Evolutionary conservation across 176 grass and related monocot species (phyloP).

Genomic region (Puya raimondii): DNA sequence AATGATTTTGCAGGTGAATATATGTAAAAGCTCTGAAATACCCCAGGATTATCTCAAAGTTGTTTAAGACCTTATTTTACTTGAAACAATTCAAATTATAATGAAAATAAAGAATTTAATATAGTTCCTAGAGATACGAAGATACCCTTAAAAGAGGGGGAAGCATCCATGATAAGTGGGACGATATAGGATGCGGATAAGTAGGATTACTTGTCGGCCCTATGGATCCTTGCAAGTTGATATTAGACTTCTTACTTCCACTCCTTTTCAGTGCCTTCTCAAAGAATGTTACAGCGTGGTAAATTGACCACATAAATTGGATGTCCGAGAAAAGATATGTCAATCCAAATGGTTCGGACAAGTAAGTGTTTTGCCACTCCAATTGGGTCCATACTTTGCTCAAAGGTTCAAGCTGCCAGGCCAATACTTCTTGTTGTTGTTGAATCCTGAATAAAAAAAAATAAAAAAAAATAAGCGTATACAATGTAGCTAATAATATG

Average conservation of each 20-base stretch:
- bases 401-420: conserved; percentile 87
- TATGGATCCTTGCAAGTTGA: conserved; percentile 30
- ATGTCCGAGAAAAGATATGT: conserved; percentile 52
- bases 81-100: not conserved
- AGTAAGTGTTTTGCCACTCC: conserved; percentile 92
- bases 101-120: not conserved
- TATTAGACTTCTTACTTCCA: conserved; percentile 58
- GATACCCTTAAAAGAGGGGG: conserved; percentile 88
- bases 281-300: conserved; percentile 84
- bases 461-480: conserved; percentile 16
- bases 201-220: conserved; percentile 21
- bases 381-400: conserved; percentile 77
- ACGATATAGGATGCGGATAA: conserved; percentile 74
- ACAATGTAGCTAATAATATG: conserved; percentile 16
- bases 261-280: conserved; percentile 93
- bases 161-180: conserved; percentile 92
- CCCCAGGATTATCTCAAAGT: too few species aligned
- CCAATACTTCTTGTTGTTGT: conserved; percentile 93
- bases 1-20: too few species aligned
- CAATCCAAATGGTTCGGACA: conserved; percentile 72
- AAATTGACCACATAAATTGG: conserved; percentile 98
- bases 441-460: conserved; percentile 47
- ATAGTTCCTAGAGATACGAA: not conserved
- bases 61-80: not conserved
- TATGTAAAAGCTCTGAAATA: too few species aligned